A percentile compares a stretch with the other conserved stretches of the same genome.
phyloP scores from a whole-genome alignment of 108 stramenopile genomes.

The Cyclotella atomus region DNA sequence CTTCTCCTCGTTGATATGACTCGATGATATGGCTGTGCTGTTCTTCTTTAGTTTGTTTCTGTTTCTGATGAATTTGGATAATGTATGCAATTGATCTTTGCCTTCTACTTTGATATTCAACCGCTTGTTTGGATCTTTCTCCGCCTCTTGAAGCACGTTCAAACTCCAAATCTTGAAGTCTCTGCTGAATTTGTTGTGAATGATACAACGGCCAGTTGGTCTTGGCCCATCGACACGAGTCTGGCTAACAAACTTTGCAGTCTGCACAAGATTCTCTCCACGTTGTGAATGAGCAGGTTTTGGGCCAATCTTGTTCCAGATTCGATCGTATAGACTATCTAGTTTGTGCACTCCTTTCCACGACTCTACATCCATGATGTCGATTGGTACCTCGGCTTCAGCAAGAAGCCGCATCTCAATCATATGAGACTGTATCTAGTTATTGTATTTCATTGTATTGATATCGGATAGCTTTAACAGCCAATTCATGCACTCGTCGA shows the following conservation, averaged over 20 bases:
- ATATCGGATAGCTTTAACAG: not conserved
- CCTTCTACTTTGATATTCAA: not conserved
- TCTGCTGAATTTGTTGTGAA: not conserved
- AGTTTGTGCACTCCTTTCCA: not conserved
- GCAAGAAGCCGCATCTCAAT: not conserved
- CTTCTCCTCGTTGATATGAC: too few species aligned
- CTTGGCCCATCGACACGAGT: constrained; percentile 4
- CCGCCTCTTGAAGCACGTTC: not conserved
- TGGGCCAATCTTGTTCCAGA: not conserved
- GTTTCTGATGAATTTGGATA: not conserved
- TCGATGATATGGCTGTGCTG: not conserved
- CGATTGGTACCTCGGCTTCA: not conserved
- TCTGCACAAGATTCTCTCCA: constrained; percentile 11
- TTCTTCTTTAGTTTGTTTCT: not conserved
- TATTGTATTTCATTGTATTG: not conserved
- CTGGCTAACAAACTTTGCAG: constrained; percentile 3
- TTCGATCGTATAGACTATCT: not conserved
- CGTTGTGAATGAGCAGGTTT: not conserved
- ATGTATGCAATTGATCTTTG: not conserved
- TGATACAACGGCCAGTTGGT: not conserved
- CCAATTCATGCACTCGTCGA: constrained; percentile 6
- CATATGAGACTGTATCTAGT: not conserved
- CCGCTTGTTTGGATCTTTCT: not conserved
- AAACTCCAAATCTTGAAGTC: not conserved
- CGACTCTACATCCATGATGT: not conserved